These are phyloP conservation scores for Endocarpon pusillum DNA, from an alignment of 495 filamentous ascomycete genomes.

Conservation along the genomic window DNA sequence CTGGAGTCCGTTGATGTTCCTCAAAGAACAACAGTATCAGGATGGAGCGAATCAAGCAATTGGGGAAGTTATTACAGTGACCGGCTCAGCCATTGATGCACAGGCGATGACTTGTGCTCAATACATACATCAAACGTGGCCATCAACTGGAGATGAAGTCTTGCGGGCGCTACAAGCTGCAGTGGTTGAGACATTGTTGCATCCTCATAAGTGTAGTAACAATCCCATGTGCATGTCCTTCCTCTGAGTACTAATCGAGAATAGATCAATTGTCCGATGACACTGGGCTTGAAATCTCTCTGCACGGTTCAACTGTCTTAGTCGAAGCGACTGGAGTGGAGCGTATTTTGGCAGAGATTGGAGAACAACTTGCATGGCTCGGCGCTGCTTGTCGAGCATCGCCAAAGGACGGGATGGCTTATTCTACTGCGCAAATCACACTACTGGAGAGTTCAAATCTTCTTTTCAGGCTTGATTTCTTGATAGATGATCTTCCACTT, in stretches of 20 bases:
- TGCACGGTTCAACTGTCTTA: constrained; percentile 8
- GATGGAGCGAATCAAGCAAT: constrained; percentile 8
- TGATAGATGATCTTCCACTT: neutral
- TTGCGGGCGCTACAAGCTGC: constrained; percentile 9
- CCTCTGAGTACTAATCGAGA: constrained; percentile 4
- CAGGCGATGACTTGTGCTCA: constrained; percentile 15
- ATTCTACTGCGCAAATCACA: no score
- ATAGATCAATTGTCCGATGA: neutral
- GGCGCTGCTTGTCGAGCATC: constrained; percentile 9
- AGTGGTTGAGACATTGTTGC: constrained; percentile 1
- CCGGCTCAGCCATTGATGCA: constrained; percentile 12
- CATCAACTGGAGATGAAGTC: constrained; percentile 11
- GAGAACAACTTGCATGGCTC: constrained; percentile 12
- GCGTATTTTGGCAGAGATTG: constrained; percentile 9
- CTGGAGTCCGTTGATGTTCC: constrained; percentile 14
- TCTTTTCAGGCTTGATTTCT: no score
- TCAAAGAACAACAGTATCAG: constrained; percentile 11
- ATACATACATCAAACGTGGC: constrained; percentile 21
- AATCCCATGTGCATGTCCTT: constrained; percentile 4
- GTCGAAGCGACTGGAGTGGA: constrained; percentile 1
- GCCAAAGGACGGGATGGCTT: constrained; percentile 1
- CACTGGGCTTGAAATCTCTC: constrained; percentile 6
- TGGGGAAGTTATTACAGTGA: constrained; percentile 14
- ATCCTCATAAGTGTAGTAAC: constrained; percentile 2
- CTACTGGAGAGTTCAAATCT: no score